phyloP scores from a whole-genome alignment of 345 rosid genomes.

The Hibiscus tridactylites region DNA sequence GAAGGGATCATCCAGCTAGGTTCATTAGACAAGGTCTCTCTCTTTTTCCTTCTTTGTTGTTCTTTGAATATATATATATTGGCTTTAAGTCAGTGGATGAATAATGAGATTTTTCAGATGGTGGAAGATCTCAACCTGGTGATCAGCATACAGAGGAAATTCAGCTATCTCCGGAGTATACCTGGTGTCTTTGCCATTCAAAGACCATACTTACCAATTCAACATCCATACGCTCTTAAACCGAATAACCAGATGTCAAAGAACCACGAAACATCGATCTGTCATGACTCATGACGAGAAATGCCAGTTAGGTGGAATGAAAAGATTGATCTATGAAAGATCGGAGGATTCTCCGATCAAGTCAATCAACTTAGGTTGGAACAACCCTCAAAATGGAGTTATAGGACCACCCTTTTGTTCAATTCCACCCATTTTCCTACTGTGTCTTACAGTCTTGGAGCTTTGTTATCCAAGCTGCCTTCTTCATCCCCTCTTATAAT shows the following conservation, averaged over 20 bases:
- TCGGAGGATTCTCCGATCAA: slow-evolving; percentile 27
- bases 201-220: slow-evolving; percentile 43
- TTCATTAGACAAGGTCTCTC: slow-evolving; percentile 50
- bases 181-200: slow-evolving; percentile 57
- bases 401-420: slow-evolving; percentile 32
- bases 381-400: slow-evolving; percentile 36
- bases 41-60: neutral
- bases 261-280: slow-evolving; percentile 21
- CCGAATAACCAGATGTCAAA: slow-evolving; percentile 22
- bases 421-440: slow-evolving; percentile 42
- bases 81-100: neutral
- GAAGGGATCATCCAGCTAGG: slow-evolving; percentile 76
- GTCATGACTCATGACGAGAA: slow-evolving; percentile 20
- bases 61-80: neutral
- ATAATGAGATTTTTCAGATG: neutral
- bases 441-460: slow-evolving; percentile 40
- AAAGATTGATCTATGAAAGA: slow-evolving; percentile 32
- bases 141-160: slow-evolving; percentile 54
- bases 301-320: slow-evolving; percentile 23
- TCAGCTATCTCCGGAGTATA: slow-evolving; percentile 61
- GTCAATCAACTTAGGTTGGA: slow-evolving; percentile 52
- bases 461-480: slow-evolving; percentile 47
- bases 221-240: slow-evolving; percentile 34
- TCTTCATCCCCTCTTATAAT: slow-evolving; percentile 24
- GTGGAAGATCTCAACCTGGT: slow-evolving; percentile 57